Base-by-base conservation (phyloP, 106 monocot genomes). In the Xerophyta viscosa region DNA sequence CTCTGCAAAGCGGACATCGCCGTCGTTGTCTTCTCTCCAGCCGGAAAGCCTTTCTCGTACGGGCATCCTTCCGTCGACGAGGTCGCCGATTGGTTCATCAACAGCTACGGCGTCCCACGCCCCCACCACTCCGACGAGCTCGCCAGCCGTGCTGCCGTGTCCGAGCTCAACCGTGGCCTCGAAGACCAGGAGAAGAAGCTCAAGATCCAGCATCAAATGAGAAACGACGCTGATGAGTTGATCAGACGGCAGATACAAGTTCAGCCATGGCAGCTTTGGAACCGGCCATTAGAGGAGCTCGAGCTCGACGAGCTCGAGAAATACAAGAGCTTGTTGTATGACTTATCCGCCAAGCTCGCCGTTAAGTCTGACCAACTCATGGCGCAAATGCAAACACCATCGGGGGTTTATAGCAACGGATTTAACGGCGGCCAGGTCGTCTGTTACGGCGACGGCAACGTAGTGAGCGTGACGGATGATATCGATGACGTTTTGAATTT, bases 1-100 rank as follows among this genome's bases (percentile, higher is more conserved):
- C 66, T 67, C 13, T 67, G 66, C 10, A 57, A 48, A 2, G 48
- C 57, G 0, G 48, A 67, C 8, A 14, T 58, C 6, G 57, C 57
- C 2, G 1, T 57, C 3, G 20, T 67, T 11, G 46, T 67, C n/a
- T 57, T 57, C 49, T 67, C 66, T 2, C 66, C 66, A 0, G 39
- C 49, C 0, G 66, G 58, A 3, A 57, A 54, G 4, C 50, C 66
- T 1, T 57, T 36, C 27, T 48, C 66, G 5, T 67, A 48, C 19
- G 66, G 66, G 0, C 17, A 27, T 49, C 66, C 57, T 0, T 31
- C 36, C 4, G 29, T 67, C 10, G 49, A 41, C 1, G 13, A 33
- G 11, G 37, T 67, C 20, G 14, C 50, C 11, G 27, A 57, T 4
- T 57, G 66, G 2, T 67, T 57, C 26, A 46, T n/a, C n/a, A n/a